Conservation (phyloP, 2,329 filamentous ascomycete genomes). For the Polytolypa hystricis region DNA sequence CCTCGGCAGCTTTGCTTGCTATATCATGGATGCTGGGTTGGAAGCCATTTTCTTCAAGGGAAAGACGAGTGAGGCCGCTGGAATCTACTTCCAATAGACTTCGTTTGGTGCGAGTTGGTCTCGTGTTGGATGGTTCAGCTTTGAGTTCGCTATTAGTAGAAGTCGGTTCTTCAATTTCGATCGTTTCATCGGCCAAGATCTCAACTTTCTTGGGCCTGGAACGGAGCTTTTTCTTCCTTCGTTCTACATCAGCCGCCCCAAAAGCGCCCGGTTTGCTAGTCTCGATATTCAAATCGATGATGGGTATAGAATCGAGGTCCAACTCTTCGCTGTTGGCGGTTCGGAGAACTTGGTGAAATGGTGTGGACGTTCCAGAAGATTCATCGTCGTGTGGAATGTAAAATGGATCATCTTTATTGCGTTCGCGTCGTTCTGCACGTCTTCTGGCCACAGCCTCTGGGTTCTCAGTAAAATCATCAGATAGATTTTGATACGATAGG, state of each 20-base stretch:
- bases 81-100: conserved; percentile 76
- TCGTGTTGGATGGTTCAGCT: conserved; percentile 22
- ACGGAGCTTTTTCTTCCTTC: conserved; percentile 21
- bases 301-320: conserved; percentile 89
- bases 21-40: conserved; percentile 38
- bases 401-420: conserved; percentile 88
- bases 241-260: conserved; percentile 13
- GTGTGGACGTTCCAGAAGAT: conserved; percentile 55
- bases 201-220: conserved; percentile 50
- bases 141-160: conserved; percentile 46
- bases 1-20: conserved; percentile 61
- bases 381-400: conserved; percentile 58
- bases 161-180: conserved; percentile 39
- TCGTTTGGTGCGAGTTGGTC: conserved; percentile 41
- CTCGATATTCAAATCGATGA: conserved; percentile 80
- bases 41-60: conserved; percentile 46
- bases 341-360: conserved; percentile 64
- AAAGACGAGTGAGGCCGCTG: conserved; percentile 63
- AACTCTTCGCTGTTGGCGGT: conserved; percentile 65
- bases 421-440: conserved; percentile 65
- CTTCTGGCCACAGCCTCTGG: conserved; percentile 62
- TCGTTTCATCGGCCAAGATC: conserved; percentile 62
- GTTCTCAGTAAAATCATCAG: conserved; percentile 46
- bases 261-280: conserved; percentile 28
- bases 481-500: conserved; percentile 27